phyloP scores from a whole-genome alignment of 768 basidiomycete species.

The Tylopilus sp. region DNA sequence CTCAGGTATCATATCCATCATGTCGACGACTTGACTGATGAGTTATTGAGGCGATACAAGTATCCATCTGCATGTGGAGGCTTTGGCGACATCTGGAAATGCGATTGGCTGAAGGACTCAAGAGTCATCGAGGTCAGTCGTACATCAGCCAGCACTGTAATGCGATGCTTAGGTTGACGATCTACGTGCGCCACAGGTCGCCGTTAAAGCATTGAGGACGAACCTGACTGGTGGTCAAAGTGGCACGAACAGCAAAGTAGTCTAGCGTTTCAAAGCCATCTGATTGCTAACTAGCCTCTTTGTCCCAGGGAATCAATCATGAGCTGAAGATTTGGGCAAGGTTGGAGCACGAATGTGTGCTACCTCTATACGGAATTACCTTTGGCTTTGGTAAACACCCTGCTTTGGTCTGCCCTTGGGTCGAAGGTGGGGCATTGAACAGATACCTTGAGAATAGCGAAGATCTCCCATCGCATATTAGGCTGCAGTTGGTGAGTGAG shows the following conservation, averaged over 20 bases:
- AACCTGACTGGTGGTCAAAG: constrained; percentile 8
- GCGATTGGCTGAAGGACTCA: constrained; percentile 18
- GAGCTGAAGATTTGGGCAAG: constrained; percentile 25
- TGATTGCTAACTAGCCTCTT: neutral
- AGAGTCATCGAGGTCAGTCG: constrained; percentile 18
- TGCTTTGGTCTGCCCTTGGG: constrained; percentile 35
- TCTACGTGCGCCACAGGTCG: constrained; percentile 15
- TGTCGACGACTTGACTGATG: constrained; percentile 12
- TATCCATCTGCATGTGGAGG: constrained; percentile 25
- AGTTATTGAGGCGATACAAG: constrained; percentile 9
- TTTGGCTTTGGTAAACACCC: constrained; percentile 29
- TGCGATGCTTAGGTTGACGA: neutral
- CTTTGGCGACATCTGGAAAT: constrained; percentile 25
- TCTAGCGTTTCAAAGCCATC: neutral
- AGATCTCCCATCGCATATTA: neutral
- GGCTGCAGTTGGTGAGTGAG: constrained; percentile 18
- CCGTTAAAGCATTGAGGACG: constrained; percentile 26
- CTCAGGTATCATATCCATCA: neutral
- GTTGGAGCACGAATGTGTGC: constrained; percentile 26
- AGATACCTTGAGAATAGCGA: constrained; percentile 19
- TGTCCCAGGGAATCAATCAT: constrained; percentile 9
- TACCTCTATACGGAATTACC: constrained; percentile 28
- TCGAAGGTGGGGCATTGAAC: constrained; percentile 28
- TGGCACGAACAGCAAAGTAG: constrained; percentile 14
- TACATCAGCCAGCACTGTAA: neutral